Percentiles rank a stretch among this genome's conserved stretches.
These are phyloP conservation scores for Termitomyces heimii DNA, from an alignment of 768 basidiomycete genomes.

Conservation along the genomic window DNA sequence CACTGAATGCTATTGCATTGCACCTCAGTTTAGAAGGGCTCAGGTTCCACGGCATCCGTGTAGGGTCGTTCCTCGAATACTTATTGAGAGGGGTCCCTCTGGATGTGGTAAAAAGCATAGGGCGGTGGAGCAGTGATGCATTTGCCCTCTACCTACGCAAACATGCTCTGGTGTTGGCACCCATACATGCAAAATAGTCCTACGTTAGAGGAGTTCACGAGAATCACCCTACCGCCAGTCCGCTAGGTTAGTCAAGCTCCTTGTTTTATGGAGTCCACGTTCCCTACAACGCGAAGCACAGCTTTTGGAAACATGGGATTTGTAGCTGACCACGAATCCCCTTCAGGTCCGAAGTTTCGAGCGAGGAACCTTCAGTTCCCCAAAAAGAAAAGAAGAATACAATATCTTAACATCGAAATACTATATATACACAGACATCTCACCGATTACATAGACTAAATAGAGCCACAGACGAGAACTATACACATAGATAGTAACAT, in stretches of 20 bases:
- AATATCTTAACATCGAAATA: too few relatives aligned
- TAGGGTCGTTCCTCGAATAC: conserved; percentile 20
- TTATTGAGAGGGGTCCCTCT: conserved; percentile 14
- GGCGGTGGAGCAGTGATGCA: conserved; percentile 5
- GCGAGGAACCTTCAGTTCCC: too few relatives aligned
- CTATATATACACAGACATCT: too few relatives aligned
- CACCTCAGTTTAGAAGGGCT: neutral
- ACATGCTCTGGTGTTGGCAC: neutral
- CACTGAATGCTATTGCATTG: conserved; percentile 2
- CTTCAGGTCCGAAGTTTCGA: too few relatives aligned
- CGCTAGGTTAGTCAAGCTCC: neutral
- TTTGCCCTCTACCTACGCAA: neutral
- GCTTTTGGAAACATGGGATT: too few relatives aligned
- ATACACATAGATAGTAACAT: too few relatives aligned
- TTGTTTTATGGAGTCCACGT: neutral
- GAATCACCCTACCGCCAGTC: neutral
- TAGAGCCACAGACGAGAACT: too few relatives aligned
- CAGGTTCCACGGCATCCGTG: conserved; percentile 20
- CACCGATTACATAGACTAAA: too few relatives aligned
- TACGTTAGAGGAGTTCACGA: neutral
- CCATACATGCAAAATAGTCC: neutral
- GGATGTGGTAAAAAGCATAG: neutral
- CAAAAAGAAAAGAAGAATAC: too few relatives aligned
- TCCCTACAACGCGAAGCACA: neutral
- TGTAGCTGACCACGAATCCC: too few relatives aligned